These are phyloP conservation scores for Aspergillus sergii DNA, from an alignment of 2,329 filamentous ascomycete species.

Conservation along the genomic window DNA sequence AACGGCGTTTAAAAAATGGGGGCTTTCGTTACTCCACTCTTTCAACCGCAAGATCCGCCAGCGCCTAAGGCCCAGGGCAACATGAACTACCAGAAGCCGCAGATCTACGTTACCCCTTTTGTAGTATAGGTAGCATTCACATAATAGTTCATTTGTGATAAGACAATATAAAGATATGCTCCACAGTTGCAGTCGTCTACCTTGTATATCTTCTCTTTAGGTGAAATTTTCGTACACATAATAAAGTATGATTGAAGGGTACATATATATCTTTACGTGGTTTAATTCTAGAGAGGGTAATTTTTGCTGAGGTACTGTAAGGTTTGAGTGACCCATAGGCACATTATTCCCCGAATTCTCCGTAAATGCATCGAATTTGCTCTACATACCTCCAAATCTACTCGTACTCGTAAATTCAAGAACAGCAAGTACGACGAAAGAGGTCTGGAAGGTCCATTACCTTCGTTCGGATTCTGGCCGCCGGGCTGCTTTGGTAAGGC, in stretches of 20 bases:
- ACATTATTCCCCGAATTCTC: background rate
- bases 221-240: background rate
- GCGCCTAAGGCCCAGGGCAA: background rate
- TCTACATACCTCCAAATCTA: background rate
- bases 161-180: background rate
- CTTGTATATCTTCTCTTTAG: background rate
- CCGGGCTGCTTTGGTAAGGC: slow-evolving; percentile 1
- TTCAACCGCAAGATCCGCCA: background rate
- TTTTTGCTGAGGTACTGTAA: background rate
- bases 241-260: background rate
- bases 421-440: background rate
- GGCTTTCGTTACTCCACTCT: background rate
- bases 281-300: background rate
- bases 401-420: background rate
- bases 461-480: slow-evolving; percentile 14
- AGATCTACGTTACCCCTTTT: background rate
- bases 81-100: background rate
- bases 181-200: background rate
- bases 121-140: background rate
- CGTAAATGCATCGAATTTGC: background rate
- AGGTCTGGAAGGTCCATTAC: slow-evolving; percentile 2
- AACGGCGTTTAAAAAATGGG: slow-evolving; percentile 12
- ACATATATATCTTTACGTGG: background rate
- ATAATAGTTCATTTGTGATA: background rate
- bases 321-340: no score